Percentiles rank a stretch among this genome's conserved stretches.
These are phyloP conservation scores for Ogataea nakhonphanomensis DNA, from an alignment of 805 yeast genomes.

Conservation along the genomic window DNA sequence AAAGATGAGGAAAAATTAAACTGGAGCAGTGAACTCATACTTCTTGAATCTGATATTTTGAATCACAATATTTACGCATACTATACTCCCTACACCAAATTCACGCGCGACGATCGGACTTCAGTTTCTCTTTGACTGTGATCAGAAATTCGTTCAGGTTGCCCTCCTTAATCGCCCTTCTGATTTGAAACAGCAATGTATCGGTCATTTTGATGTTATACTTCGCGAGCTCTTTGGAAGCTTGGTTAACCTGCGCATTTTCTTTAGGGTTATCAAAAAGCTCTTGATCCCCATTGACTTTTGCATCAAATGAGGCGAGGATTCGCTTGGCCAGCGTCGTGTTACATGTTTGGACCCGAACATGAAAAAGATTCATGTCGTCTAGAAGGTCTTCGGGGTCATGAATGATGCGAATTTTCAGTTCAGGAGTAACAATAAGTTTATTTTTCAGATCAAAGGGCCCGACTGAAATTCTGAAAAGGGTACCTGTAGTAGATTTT, in stretches of 20 bases:
- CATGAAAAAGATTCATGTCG: constrained; percentile 21
- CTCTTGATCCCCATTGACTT: constrained; percentile 10
- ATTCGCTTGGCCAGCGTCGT: constrained; percentile 18
- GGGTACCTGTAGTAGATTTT: neutral
- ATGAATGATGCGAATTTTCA: constrained; percentile 24
- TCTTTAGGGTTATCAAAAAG: constrained; percentile 11
- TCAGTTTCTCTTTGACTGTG: constrained; percentile 25
- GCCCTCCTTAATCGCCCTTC: constrained; percentile 25
- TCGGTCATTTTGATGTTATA: constrained; percentile 24
- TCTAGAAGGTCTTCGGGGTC: constrained; percentile 30
- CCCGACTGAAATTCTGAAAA: constrained; percentile 20
- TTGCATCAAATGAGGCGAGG: constrained; percentile 8
- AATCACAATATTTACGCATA: constrained; percentile 4
- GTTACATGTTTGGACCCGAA: constrained; percentile 29
- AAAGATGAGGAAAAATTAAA: constrained; percentile 19
- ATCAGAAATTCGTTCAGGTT: constrained; percentile 28
- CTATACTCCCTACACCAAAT: constrained; percentile 3
- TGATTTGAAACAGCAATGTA: constrained; percentile 18
- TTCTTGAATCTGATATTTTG: neutral
- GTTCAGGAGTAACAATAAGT: constrained; percentile 18
- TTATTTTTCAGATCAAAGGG: constrained; percentile 13
- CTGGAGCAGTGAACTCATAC: constrained; percentile 7
- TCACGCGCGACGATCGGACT: constrained; percentile 27
- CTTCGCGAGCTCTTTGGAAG: constrained; percentile 23
- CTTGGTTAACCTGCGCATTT: constrained; percentile 17